Percentiles rank a stretch among this genome's conserved stretches.
Evolutionary conservation across 176 grass and related monocot species (phyloP).

Genomic region (Tillandsia leiboldiana): DNA sequence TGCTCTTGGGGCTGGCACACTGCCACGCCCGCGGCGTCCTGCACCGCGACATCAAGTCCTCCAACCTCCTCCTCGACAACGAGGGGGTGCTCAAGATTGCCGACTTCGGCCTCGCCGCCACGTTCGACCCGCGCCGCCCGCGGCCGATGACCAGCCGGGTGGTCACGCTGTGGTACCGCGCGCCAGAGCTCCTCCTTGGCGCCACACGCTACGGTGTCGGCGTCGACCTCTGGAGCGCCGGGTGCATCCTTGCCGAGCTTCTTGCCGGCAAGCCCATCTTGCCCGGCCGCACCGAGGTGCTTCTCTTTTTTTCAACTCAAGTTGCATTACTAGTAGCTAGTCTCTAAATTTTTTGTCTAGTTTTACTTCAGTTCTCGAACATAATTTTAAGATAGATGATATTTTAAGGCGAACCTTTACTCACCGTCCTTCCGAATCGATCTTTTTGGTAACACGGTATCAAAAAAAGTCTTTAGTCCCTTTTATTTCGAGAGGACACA

Average conservation of each 20-base stretch:
- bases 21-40: slow-evolving; percentile 34
- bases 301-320: neutral
- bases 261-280: slow-evolving; percentile 34
- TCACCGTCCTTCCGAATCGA: no score
- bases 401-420: no score
- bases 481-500: no score
- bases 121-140: slow-evolving; percentile 31
- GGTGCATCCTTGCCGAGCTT: slow-evolving; percentile 45
- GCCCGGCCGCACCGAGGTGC: slow-evolving; percentile 42
- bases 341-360: no score
- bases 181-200: slow-evolving; percentile 40
- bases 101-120: slow-evolving; percentile 37
- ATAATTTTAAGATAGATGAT: no score
- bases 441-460: no score
- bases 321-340: no score
- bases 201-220: slow-evolving; percentile 30
- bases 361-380: no score
- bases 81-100: slow-evolving; percentile 44
- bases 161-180: slow-evolving; percentile 45
- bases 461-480: no score
- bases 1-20: slow-evolving; percentile 36
- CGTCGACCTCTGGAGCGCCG: slow-evolving; percentile 48
- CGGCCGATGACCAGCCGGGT: slow-evolving; percentile 40
- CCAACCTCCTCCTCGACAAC: slow-evolving; percentile 45
- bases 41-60: slow-evolving; percentile 46